Evolutionary conservation across 768 basidiomycete species (phyloP), one percentile per base, ranked within the genome.

Genomic region (Pulveroboletus sp.): DNA sequence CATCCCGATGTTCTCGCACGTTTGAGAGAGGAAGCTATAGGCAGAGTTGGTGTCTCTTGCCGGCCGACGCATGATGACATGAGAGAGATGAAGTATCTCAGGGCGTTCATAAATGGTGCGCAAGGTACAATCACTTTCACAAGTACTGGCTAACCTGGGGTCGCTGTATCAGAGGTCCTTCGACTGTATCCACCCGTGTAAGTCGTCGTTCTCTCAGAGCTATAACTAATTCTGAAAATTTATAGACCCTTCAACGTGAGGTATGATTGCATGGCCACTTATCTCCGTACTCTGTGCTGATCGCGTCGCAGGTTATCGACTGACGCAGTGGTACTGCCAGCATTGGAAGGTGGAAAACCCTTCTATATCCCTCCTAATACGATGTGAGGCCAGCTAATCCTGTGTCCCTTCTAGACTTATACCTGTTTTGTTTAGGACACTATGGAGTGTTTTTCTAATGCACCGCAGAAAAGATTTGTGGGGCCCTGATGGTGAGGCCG

Each of bases 41-140:
- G 62, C 29, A 75, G 74, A 35, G 72, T 85, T 7, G 82, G 84
- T 1, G 60, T 67, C 1, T 69, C 67, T 1, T 69, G 71, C 1
- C 68, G 74, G 12, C 84, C 82, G 4, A 74, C 74, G 4, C 76
- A 75, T 45, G 77, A 80, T 37, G 77, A 82, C 52, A 75, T 85
- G 54, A 70, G 70, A 24, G 78, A 79, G 5, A 80, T 85, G 79
- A 84, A 79, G 60, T 85, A 77, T 52, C 62, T 85, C 13, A 70
- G 81, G 23, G 84, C 84, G 1, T 79, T 85, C 19, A 76, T 85
- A 41, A 84, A 85, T 53, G 82, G 82, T 82, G 17, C 12, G 67
- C 43, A 5, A 40, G 9, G 33, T 37, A 7, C 19, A 20, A 35
- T 27, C 14, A 11, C 33, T 20, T 16, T 14, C 3, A 6, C 29